Percentiles rank a stretch among this genome's conserved stretches.
phyloP scores from a whole-genome alignment of 2,329 filamentous ascomycete genomes.

The Colletotrichum caudatum region DNA sequence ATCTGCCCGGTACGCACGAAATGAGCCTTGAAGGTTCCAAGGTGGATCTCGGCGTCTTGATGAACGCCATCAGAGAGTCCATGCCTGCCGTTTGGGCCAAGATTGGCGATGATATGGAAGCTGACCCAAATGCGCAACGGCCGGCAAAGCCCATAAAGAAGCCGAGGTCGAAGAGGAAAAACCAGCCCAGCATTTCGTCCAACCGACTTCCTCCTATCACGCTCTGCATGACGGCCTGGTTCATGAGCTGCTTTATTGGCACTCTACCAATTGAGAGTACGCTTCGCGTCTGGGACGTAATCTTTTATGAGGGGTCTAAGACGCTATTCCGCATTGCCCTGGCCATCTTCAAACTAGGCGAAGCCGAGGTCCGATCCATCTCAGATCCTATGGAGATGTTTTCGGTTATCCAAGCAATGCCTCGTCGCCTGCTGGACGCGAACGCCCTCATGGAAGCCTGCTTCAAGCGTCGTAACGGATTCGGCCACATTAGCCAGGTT shows the following conservation, averaged over 20 bases:
- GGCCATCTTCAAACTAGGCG: slow-evolving; percentile 90
- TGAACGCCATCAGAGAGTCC: slow-evolving; percentile 85
- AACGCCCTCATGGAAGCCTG: slow-evolving; percentile 86
- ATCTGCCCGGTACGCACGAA: slow-evolving; percentile 92
- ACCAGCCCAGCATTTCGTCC: slow-evolving; percentile 55
- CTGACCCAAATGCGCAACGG: slow-evolving; percentile 54
- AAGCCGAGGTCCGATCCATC: slow-evolving; percentile 82
- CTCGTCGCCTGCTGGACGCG: slow-evolving; percentile 83
- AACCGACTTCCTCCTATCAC: slow-evolving; percentile 86
- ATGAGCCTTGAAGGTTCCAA: slow-evolving; percentile 91
- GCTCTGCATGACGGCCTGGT: slow-evolving; percentile 94
- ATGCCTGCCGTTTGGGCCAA: slow-evolving; percentile 89
- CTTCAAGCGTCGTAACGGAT: slow-evolving; percentile 83
- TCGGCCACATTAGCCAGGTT: slow-evolving; percentile 84
- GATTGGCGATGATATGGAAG: slow-evolving; percentile 82
- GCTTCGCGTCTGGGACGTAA: slow-evolving; percentile 92
- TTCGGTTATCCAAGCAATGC: slow-evolving; percentile 89
- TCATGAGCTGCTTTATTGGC: slow-evolving; percentile 97
- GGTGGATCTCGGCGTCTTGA: slow-evolving; percentile 92
- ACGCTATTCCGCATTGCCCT: slow-evolving; percentile 93
- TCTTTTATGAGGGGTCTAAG: slow-evolving; percentile 95
- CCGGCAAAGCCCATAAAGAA: slow-evolving; percentile 47
- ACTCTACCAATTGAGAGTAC: slow-evolving; percentile 93
- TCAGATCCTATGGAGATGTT: slow-evolving; percentile 95
- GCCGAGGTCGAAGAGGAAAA: slow-evolving; percentile 55